Percentiles rank a stretch among this genome's conserved stretches.
phyloP scores from a whole-genome alignment of 176 grass and related monocot genomes.

The Panicum miliaceum region DNA sequence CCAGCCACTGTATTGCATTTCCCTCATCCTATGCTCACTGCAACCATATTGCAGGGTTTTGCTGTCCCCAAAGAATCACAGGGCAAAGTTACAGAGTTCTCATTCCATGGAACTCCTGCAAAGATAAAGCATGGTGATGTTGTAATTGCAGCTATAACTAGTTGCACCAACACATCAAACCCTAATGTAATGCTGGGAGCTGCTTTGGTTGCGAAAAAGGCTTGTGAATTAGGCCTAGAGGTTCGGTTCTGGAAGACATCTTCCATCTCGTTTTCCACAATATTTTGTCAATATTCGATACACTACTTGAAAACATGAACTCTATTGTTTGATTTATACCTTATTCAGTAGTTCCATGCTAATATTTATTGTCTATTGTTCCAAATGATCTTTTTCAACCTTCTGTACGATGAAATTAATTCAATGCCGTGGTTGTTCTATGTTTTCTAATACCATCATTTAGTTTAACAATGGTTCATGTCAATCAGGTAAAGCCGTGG shows the following conservation, averaged over 20 bases:
- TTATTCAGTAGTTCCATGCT: background rate
- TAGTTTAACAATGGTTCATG: conserved; percentile 36
- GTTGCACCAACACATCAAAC: conserved; percentile 99
- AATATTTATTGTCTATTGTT: background rate
- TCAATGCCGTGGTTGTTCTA: background rate
- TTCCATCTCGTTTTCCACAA: background rate
- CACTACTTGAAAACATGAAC: conserved; percentile 26
- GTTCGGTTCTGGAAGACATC: conserved; percentile 41
- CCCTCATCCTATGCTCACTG: conserved; percentile 27
- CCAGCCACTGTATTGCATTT: background rate
- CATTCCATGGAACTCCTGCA: conserved; percentile 79
- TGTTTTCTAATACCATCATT: conserved; percentile 1
- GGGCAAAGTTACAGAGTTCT: conserved; percentile 85
- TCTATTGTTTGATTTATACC: conserved; percentile 16
- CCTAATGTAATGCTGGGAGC: conserved; percentile 98
- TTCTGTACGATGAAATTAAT: conserved; percentile 3
- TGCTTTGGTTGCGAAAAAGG: conserved; percentile 97
- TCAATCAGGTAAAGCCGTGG: conserved; percentile 94
- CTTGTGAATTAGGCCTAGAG: conserved; percentile 96
- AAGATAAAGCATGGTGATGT: conserved; percentile 94
- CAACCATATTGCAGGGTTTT: conserved; percentile 72
- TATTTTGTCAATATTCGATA: background rate
- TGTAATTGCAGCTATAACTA: conserved; percentile 98
- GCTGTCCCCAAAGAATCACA: conserved; percentile 96
- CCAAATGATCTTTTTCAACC: background rate